phyloP scores from a whole-genome alignment of 768 basidiomycete genomes.

The Suillus subaureus region DNA sequence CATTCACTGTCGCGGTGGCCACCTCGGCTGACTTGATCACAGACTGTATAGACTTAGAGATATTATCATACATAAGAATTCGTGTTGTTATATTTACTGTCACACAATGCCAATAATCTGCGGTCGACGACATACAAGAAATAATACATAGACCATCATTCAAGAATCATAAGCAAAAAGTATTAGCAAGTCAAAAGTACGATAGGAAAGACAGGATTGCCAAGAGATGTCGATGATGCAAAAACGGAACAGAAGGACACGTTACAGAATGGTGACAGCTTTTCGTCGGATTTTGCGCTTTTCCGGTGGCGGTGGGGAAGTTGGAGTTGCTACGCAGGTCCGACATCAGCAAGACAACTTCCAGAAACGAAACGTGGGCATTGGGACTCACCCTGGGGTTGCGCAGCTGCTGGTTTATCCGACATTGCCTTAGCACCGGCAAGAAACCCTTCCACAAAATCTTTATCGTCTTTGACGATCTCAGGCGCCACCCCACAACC shows the following conservation, averaged over 20 bases:
- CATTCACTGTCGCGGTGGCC: constrained; percentile 20
- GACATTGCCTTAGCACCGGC: constrained; percentile 12
- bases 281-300: constrained; percentile 34
- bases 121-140: neutral
- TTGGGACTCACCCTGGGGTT: constrained; percentile 11
- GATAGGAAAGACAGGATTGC: neutral
- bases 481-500: constrained; percentile 39
- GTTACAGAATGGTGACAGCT: constrained; percentile 28
- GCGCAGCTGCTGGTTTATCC: constrained; percentile 2
- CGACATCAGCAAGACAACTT: neutral
- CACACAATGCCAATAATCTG: constrained; percentile 8
- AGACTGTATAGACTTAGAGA: constrained; percentile 14
- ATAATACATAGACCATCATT: constrained; percentile 5
- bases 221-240: neutral
- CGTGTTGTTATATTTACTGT: constrained; percentile 7
- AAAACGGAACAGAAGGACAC: neutral
- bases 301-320: constrained; percentile 19
- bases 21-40: constrained; percentile 12
- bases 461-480: constrained; percentile 32
- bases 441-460: constrained; percentile 38
- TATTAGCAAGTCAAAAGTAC: constrained; percentile 7
- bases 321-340: neutral
- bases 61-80: constrained; percentile 9
- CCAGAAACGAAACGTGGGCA: neutral
- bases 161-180: neutral